Conservation (phyloP, 176 grass and related monocot species). For the Coix lacrymajobi region DNA sequence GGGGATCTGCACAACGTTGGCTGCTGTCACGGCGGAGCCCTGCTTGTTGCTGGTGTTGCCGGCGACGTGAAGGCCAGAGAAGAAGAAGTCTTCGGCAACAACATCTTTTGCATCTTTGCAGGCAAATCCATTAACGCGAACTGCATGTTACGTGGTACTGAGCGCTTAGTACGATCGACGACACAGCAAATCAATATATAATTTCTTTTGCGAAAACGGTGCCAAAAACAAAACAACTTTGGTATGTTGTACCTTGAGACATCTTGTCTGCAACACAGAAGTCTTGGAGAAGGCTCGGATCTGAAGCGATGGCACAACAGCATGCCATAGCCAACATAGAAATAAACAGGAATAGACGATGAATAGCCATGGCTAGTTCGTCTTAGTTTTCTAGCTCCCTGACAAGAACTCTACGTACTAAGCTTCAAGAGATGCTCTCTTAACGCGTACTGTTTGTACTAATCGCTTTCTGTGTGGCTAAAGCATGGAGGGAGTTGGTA, state of each 20-base stretch:
- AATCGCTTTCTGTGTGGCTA: neutral
- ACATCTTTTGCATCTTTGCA: neutral
- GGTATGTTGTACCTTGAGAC: constrained; percentile 1
- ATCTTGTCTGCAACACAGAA: neutral
- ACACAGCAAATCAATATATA: neutral
- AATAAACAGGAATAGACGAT: neutral
- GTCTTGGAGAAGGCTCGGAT: constrained; percentile 10
- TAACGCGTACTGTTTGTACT: neutral
- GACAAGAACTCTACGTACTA: neutral
- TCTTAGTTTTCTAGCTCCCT: neutral
- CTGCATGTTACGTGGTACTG: neutral
- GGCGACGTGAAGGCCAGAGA: neutral
- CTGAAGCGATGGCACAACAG: neutral
- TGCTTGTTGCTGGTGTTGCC: neutral
- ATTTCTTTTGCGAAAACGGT: neutral
- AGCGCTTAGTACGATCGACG: neutral
- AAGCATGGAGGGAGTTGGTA: neutral
- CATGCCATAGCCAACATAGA: neutral
- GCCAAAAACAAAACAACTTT: neutral
- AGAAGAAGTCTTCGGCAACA: neutral
- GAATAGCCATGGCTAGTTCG: neutral
- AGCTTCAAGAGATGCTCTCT: neutral
- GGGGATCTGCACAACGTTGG: neutral
- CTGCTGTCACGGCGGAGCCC: neutral
- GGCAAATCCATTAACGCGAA: neutral